Base-by-base conservation (phyloP, 2,329 filamentous ascomycete species). In the Reticulascus tulasneorum region DNA sequence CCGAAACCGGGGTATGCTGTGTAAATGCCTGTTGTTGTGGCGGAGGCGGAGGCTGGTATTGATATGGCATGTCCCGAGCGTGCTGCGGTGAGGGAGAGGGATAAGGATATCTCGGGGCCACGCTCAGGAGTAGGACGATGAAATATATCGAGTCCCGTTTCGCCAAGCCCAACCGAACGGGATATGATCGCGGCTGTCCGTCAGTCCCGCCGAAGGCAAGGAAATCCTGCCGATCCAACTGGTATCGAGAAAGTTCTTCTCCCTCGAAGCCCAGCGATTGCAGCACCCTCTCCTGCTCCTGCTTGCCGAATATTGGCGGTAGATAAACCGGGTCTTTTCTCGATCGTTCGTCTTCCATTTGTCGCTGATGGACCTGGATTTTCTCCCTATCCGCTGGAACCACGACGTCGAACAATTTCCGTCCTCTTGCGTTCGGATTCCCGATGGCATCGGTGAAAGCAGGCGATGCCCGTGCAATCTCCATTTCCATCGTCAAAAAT, bases 91-190 rank as follows among this genome's bases (percentile, higher is more conserved):
- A 67, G 5, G 68, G 66, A 4, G 67, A 64, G 4, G 64, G 63
- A 33, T 70, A 69, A 19, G 65, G 57, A 28, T 60, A 53, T 23
- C 63, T 62, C 3, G 59, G 40, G 2, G 55, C 52, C 1, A 63
- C 45, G 18, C 47, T 59, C 39, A 79, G 51, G 25, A 69, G 46
- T 36, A 81, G 47, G 7, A 79, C 72, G 26, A 82, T 67, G 46
- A 81, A 81, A 53, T 77, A 82, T 39, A 79, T 76, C 24, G 76
- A 77, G 5, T 76, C 73, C 43, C 72, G 71, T 48, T 79, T 82
- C 10, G 70, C 73, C 20, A 82, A 62, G 1, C 77, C 76, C 23
- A 81, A 51, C 2, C 71, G 73, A 20, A 77, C 60, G 3, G 67
- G 59, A 40, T 71, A 69, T 9, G 62, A 60, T 40, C 75, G 63